phyloP scores from a whole-genome alignment of 2,329 filamentous ascomycete species.

The Lachnellula arida region DNA sequence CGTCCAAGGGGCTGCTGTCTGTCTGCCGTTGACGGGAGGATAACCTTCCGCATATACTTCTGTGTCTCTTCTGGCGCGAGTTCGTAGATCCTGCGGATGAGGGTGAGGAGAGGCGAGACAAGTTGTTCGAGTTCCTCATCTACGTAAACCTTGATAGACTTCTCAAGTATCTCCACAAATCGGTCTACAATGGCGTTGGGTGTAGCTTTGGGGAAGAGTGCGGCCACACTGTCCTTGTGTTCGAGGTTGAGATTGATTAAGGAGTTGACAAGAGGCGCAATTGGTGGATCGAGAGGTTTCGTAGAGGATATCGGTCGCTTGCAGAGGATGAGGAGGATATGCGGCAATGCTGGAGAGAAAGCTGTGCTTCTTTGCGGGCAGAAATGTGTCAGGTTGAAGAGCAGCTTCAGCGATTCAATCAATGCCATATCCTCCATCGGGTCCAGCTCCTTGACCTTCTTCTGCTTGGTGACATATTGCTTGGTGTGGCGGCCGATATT shows the following conservation, averaged over 20 bases:
- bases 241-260: slow-evolving; percentile 73
- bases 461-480: slow-evolving; percentile 37
- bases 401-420: slow-evolving; percentile 75
- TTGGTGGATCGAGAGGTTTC: slow-evolving; percentile 68
- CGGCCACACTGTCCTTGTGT: slow-evolving; percentile 39
- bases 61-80: slow-evolving; percentile 60
- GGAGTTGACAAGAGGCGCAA: slow-evolving; percentile 71
- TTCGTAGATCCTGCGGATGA: slow-evolving; percentile 67
- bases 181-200: slow-evolving; percentile 56
- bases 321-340: slow-evolving; percentile 67
- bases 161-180: slow-evolving; percentile 65
- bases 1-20: slow-evolving; percentile 72
- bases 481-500: slow-evolving; percentile 68
- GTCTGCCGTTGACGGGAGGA: slow-evolving; percentile 76
- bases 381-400: slow-evolving; percentile 83
- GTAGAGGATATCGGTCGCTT: slow-evolving; percentile 50
- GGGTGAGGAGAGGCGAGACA: slow-evolving; percentile 68
- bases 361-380: slow-evolving; percentile 55
- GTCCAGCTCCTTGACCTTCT: slow-evolving; percentile 33
- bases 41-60: slow-evolving; percentile 55
- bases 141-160: slow-evolving; percentile 57
- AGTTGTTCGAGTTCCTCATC: slow-evolving; percentile 68
- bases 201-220: slow-evolving; percentile 62
- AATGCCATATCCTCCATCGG: slow-evolving; percentile 77
- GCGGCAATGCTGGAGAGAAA: slow-evolving; percentile 65